phyloP scores from a whole-genome alignment of 225 moss, liverwort and hornwort species.

The Pseudisothecium myosuroides region DNA sequence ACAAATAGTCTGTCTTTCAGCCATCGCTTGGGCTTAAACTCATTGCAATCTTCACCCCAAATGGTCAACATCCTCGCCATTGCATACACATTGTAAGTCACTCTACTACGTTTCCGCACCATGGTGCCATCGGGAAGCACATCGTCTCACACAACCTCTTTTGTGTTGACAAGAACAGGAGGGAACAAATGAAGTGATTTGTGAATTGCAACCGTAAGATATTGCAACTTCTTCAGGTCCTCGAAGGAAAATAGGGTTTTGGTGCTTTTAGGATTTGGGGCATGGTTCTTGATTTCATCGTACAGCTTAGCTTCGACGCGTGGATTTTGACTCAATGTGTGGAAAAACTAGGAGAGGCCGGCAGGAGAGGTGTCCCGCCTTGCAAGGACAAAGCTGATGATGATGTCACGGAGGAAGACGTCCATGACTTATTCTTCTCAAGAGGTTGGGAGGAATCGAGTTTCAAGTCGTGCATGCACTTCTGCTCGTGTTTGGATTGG shows the following conservation, averaged over 20 bases:
- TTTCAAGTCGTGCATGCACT: background rate
- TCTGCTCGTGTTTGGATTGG: slow-evolving; percentile 14
- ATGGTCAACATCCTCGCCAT: slow-evolving; percentile 38
- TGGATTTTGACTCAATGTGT: background rate
- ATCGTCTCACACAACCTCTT: slow-evolving; percentile 11
- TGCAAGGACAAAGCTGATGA: slow-evolving; percentile 36
- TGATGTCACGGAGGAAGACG: slow-evolving; percentile 30
- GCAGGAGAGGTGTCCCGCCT: slow-evolving; percentile 22
- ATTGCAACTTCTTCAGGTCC: slow-evolving; percentile 28
- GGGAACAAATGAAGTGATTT: slow-evolving; percentile 34
- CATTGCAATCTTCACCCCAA: slow-evolving; percentile 38
- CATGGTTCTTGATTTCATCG: slow-evolving; percentile 1
- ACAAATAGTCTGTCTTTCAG: slow-evolving; percentile 21
- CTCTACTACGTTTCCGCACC: background rate
- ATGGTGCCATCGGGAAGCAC: slow-evolving; percentile 40
- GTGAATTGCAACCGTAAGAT: slow-evolving; percentile 19
- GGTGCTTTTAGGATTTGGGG: no score
- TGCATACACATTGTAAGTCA: slow-evolving; percentile 19
- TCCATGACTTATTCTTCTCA: background rate
- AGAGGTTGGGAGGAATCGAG: background rate
- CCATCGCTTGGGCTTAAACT: slow-evolving; percentile 42
- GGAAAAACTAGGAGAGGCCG: slow-evolving; percentile 16
- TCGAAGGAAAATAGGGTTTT: background rate
- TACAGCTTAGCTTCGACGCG: slow-evolving; percentile 7
- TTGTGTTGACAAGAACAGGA: slow-evolving; percentile 2